A percentile compares a stretch with the other conserved stretches of the same genome.
phyloP scores from a whole-genome alignment of 345 rosid genomes.

The Eucalyptus decipiens region DNA sequence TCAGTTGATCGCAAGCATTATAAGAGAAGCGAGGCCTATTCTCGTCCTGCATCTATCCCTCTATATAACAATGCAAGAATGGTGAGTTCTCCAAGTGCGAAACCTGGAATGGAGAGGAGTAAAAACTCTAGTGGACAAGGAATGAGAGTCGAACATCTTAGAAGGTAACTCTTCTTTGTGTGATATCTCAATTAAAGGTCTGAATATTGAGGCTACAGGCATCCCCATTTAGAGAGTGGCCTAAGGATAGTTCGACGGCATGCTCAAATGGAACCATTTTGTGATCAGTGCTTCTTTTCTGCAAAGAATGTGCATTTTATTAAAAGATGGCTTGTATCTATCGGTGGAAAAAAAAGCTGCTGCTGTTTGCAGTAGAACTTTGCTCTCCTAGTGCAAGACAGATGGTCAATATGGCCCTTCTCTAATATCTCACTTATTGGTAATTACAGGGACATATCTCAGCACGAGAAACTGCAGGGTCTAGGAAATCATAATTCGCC shows the following conservation, averaged over 20 bases:
- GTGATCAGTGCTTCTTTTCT: background rate
- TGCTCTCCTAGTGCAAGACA: background rate
- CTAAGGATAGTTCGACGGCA: background rate
- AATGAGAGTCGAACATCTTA: conserved; percentile 37
- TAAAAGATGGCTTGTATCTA: background rate
- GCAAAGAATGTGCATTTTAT: background rate
- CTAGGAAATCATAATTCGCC: conserved; percentile 52
- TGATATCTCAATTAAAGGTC: background rate
- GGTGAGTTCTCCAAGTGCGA: conserved; percentile 8
- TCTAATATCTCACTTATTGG: conserved; percentile 3
- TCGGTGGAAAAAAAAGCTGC: background rate
- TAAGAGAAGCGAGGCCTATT: conserved; percentile 50
- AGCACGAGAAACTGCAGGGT: conserved; percentile 39
- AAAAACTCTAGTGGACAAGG: conserved; percentile 26
- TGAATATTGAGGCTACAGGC: background rate
- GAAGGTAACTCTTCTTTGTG: conserved; percentile 29
- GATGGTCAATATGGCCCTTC: background rate
- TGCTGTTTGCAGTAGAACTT: background rate
- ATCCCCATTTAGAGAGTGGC: background rate
- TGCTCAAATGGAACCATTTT: background rate
- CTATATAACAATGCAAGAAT: conserved; percentile 20
- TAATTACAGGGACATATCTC: conserved; percentile 59
- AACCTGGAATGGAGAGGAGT: conserved; percentile 14
- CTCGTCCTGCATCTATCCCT: conserved; percentile 29
- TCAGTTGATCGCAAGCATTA: conserved; percentile 66